Evolutionary conservation across 305 asterid species (phyloP).

Genomic region (Fraxinus velutina): DNA sequence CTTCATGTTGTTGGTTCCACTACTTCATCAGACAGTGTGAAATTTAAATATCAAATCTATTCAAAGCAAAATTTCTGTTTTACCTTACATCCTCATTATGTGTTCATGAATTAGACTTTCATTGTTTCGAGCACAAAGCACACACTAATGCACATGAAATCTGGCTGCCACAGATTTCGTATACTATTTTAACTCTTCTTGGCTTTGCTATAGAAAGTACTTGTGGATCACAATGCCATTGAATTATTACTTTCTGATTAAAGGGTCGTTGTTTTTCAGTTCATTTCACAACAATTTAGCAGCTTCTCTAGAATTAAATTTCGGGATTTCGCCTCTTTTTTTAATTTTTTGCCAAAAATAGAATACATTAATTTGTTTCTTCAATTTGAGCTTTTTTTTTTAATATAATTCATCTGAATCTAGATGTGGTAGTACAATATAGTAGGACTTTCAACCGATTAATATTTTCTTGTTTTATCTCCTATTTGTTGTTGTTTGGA

Average conservation of each 20-base stretch:
- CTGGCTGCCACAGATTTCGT: background rate
- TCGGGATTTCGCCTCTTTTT: conserved; percentile 41
- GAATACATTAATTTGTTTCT: background rate
- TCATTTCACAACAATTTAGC: conserved; percentile 51
- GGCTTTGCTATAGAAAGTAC: conserved; percentile 9
- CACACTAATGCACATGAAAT: background rate
- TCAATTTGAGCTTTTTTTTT: conserved; percentile 2
- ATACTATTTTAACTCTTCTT: background rate
- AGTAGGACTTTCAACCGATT: background rate
- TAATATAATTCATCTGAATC: background rate
- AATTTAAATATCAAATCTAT: background rate
- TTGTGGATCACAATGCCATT: conserved; percentile 25
- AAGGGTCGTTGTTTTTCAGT: conserved; percentile 29
- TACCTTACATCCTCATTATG: background rate
- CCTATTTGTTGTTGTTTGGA: conserved; percentile 15
- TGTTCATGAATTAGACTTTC: background rate
- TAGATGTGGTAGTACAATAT: background rate
- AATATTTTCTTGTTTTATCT: conserved; percentile 8
- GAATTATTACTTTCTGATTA: conserved; percentile 36
- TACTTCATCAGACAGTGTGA: background rate
- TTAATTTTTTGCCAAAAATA: conserved; percentile 35
- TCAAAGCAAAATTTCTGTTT: background rate
- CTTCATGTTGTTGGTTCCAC: background rate
- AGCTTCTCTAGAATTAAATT: conserved; percentile 46
- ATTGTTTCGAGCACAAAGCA: background rate